Base-by-base conservation (phyloP, 495 filamentous ascomycete genomes). In the Talaromyces adpressus region DNA sequence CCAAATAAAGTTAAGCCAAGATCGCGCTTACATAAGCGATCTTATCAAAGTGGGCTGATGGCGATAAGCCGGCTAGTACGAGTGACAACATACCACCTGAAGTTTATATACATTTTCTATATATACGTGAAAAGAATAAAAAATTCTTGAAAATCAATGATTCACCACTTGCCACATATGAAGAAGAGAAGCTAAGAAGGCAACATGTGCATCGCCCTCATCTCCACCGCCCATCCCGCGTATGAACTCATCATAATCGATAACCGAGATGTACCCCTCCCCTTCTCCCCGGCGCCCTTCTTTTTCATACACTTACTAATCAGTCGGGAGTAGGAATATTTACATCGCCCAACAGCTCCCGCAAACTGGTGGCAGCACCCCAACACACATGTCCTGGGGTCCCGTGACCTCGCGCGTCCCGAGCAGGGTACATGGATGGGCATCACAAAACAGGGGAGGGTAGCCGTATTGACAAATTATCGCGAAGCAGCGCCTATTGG, bases 391-490 rank as follows among this genome's bases (percentile, higher is more conserved):
- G 79, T 91, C 65, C 83, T 91, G 25, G 87, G 83, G 27, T 88
- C 87, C 49, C 84, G 86, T 61, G 89, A 91, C 70, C 80, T 91
- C 12, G 82, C 87, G 14, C 82, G 88, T 18, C 66, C 81, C 14
- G 84, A 80, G 23, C 84, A 85, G 59, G 94, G 94, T 25, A 98
- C 95, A 52, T 99, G 95, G 94, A 86, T 98, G 62, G 94, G 92
- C 30, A 82, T 99, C 65, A 97, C 92, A 45, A 85, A 81, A 63
- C 78, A 87, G 34, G 94, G 94, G 16, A 91, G 91, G 64, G 76
- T 99, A 56, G 93, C 95, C 12, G 87, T 95, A 39, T 82, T 99
- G 39, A 98, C 95, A 61, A 99, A 99, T 79, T 97, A 92, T 71
- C 89, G 91, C 60, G 94, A 98, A 78, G 65, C 71, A 14, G 69